Base-by-base conservation (phyloP, 2,329 filamentous ascomycete species). In the Fusarium siculi region DNA sequence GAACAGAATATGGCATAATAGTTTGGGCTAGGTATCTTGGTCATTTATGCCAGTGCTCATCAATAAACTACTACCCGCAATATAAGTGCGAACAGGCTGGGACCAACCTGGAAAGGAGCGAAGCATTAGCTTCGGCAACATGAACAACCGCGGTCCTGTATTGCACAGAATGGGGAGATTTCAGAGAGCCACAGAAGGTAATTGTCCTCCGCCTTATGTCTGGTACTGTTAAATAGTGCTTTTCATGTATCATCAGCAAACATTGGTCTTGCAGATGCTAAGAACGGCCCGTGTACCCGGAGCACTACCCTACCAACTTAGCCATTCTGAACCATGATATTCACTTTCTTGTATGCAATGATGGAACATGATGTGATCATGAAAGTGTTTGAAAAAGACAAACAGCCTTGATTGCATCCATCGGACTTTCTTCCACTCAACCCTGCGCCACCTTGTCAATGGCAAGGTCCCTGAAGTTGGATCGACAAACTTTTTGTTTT, bases 291-390 rank as follows among this genome's bases (percentile, higher is more conserved):
- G 61, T 63, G 66, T 55, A 58, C 64, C 60, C 36, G 52, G 43
- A 55, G 59, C 64, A 59, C 66, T 67, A 73, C 40, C 50, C 52
- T 61, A 55, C 43, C 52, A 61, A 62, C 43, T 52, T 70, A 53
- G 19, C 34, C 70, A 63, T 57, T 62, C 58, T 67, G 50, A 76
- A 60, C 63, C 57, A 66, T 65, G 54, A 37, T 42, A 16, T 39
- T 23, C 34, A 43, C 66, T 63, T 59, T 52, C 15, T 53, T n/a
- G 40, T 28, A 63, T 60, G 62, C 23, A 58, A 68, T 74, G 63
- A 73, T 73, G 63, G 52, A 43, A 58, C 59, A 77, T 76, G 69
- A 76, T 74, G 73, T 61, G 68, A 74, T 68, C 23, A 64, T 72
- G 63, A 62, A 68, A 59, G 39, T 32, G 36, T 47, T 49, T 15